A percentile compares a stretch with the other conserved stretches of the same genome.
These are phyloP conservation scores for Coemansia sp. DNA, from an alignment of 192 early-diverging fungal genomes.

Conservation along the genomic window DNA sequence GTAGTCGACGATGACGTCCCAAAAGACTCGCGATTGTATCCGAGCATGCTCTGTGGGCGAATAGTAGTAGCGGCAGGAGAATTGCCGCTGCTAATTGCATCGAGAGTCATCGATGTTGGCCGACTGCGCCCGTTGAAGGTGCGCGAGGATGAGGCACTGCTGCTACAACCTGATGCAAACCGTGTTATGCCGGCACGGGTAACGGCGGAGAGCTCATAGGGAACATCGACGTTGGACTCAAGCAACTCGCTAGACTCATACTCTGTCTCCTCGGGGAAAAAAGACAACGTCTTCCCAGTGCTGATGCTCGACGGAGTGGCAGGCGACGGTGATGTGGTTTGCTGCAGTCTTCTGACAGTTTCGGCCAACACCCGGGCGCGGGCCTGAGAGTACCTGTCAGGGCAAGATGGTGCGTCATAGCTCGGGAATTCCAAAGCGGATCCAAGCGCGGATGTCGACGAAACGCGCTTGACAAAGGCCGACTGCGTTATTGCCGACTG, in stretches of 20 bases:
- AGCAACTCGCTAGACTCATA: constrained; percentile 5
- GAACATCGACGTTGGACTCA: constrained; percentile 1
- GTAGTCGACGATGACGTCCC: background rate
- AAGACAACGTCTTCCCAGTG: constrained; percentile 42
- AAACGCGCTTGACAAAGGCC: constrained; percentile 4
- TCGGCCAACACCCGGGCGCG: constrained; percentile 39
- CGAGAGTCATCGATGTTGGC: constrained; percentile 9
- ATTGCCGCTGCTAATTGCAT: constrained; percentile 2
- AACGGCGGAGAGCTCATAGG: constrained; percentile 1
- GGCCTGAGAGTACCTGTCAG: constrained; percentile 34
- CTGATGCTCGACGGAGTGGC: constrained; percentile 40
- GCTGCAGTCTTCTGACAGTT: constrained; percentile 32
- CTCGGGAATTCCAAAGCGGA: background rate
- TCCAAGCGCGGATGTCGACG: background rate
- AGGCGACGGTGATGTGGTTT: constrained; percentile 18
- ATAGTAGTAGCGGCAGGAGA: constrained; percentile 7
- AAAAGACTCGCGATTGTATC: constrained; percentile 26
- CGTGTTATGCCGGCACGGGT: constrained; percentile 17
- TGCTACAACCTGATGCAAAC: constrained; percentile 10
- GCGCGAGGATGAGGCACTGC: constrained; percentile 20
- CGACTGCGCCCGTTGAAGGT: constrained; percentile 18
- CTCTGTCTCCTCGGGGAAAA: constrained; percentile 42
- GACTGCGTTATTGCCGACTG: constrained; percentile 4
- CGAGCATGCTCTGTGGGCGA: constrained; percentile 20
- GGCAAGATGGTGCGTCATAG: background rate